Percentiles rank a stretch among this genome's conserved stretches.
Evolutionary conservation across 352 stramenopile species (phyloP).

Genomic region (Peronospora farinosa): DNA sequence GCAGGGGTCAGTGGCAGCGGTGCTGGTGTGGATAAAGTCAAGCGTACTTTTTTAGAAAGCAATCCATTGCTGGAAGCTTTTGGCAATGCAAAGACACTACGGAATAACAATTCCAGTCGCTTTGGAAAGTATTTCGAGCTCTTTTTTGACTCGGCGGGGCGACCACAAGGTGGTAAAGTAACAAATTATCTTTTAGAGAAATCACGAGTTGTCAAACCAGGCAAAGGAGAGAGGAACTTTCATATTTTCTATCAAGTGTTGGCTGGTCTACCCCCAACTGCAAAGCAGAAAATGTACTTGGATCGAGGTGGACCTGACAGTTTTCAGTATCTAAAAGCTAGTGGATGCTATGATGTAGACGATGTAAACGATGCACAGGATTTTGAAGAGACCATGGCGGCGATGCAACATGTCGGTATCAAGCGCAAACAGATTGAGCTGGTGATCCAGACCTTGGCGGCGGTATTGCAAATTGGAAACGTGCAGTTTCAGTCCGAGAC

Average conservation of each 20-base stretch:
- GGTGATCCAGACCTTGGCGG: conserved; percentile 78
- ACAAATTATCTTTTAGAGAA: conserved; percentile 92
- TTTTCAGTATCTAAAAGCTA: conserved; percentile 87
- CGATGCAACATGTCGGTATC: conserved; percentile 85
- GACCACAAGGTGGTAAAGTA: conserved; percentile 82
- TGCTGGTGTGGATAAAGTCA: conserved; percentile 81
- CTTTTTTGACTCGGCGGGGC: conserved; percentile 85
- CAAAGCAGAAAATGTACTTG: conserved; percentile 65
- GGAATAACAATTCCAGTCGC: conserved; percentile 93
- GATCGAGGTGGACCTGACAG: conserved; percentile 54
- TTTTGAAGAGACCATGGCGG: conserved; percentile 80
- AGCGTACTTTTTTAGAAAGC: conserved; percentile 88
- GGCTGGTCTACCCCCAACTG: conserved; percentile 49
- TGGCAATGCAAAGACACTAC: conserved; percentile 92
- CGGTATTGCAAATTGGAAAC: conserved; percentile 77
- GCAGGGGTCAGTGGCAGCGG: conserved; percentile 71
- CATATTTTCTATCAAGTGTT: conserved; percentile 94
- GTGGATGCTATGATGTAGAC: conserved; percentile 85
- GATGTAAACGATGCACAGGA: conserved; percentile 89
- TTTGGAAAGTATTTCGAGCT: conserved; percentile 96
- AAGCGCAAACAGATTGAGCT: conserved; percentile 86
- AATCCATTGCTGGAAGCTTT: conserved; percentile 96
- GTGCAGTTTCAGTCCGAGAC: conserved; percentile 54
- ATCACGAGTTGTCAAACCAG: conserved; percentile 79
- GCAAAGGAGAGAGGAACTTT: conserved; percentile 89